Evolutionary conservation across 805 yeast species (phyloP), one percentile per base, ranked within the genome.

Genomic region (Pichia heedii): DNA sequence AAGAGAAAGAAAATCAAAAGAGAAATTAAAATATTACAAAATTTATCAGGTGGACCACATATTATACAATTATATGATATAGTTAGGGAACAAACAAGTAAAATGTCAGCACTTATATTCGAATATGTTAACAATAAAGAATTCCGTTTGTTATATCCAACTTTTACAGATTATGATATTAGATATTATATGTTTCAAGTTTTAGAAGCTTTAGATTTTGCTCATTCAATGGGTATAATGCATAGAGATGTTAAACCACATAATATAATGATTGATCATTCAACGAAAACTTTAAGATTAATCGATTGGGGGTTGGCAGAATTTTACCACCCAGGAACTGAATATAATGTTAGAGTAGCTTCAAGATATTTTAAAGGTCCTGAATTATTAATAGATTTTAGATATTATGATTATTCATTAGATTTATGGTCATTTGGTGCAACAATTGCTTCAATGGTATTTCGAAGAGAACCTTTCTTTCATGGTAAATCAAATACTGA

Each of bases 261-360:
- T 62, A 87, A 87, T 57, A 86, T 87, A 36, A 87, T 87, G 95
- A 87, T 87, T 53, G 95, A 88, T 63, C 95, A 86, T 48, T 65
- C 69, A 22, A 61, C 58, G 37, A 74, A 72, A 51, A 67, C 69
- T 34, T 66, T 88, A 56, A 74, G 90, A 54, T 73, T 88, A 43
- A 88, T 88, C 50, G 96, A 88, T 66, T 88, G 96, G 96, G 96
- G 96, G 15, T 67, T 88, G 48, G 96, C 96, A 9, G 96, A 88
- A 61, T 88, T 84, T 58, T 88, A 88, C 62, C 96, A 88, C 58
- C 81, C 84, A 3, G 93, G 90, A 5, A 84, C 83, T 40, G 94
- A 86, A 52, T 88, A 84, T 65, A 88, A 88, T 56, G 95, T 86
- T 20, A 73, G 96, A 48, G 96, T 88, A 29, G 96, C 96, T 0